phyloP scores from a whole-genome alignment of 805 yeast genomes.

The Nematodospora valgi region DNA sequence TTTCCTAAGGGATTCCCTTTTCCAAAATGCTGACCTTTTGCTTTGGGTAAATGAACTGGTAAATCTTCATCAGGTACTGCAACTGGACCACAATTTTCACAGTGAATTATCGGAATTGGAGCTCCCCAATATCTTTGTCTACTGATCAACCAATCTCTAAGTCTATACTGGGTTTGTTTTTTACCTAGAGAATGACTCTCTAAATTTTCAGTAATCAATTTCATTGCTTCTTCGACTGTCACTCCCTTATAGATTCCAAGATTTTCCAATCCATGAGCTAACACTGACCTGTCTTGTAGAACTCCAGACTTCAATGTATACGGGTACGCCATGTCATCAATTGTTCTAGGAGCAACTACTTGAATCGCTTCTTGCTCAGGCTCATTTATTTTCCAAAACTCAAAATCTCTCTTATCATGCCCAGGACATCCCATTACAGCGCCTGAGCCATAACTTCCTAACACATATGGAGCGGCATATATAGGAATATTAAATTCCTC shows the following conservation, averaged over 20 bases:
- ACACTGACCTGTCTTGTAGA: slow-evolving; percentile 23
- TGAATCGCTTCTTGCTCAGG: slow-evolving; percentile 40
- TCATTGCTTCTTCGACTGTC: slow-evolving; percentile 48
- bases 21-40: slow-evolving; percentile 50
- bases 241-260: slow-evolving; percentile 48
- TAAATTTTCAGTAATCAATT: slow-evolving; percentile 43
- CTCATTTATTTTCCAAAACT: slow-evolving; percentile 69
- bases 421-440: slow-evolving; percentile 99
- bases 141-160: slow-evolving; percentile 93
- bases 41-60: slow-evolving; percentile 76
- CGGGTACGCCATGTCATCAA: slow-evolving; percentile 33
- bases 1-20: slow-evolving; percentile 65
- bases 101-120: slow-evolving; percentile 93
- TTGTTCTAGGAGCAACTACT: slow-evolving; percentile 45
- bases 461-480: slow-evolving; percentile 87
- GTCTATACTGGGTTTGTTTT: slow-evolving; percentile 49
- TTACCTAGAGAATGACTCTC: slow-evolving; percentile 40
- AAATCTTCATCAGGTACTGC: slow-evolving; percentile 87
- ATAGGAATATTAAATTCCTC: slow-evolving; percentile 53
- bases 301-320: slow-evolving; percentile 47
- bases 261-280: slow-evolving; percentile 22
- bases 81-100: slow-evolving; percentile 81
- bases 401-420: slow-evolving; percentile 81
- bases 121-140: slow-evolving; percentile 99
- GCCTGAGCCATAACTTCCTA: slow-evolving; percentile 81